These are phyloP conservation scores for Nannizziopsis arthrosporioides DNA, from an alignment of 2,329 filamentous ascomycete genomes.

Conservation along the genomic window DNA sequence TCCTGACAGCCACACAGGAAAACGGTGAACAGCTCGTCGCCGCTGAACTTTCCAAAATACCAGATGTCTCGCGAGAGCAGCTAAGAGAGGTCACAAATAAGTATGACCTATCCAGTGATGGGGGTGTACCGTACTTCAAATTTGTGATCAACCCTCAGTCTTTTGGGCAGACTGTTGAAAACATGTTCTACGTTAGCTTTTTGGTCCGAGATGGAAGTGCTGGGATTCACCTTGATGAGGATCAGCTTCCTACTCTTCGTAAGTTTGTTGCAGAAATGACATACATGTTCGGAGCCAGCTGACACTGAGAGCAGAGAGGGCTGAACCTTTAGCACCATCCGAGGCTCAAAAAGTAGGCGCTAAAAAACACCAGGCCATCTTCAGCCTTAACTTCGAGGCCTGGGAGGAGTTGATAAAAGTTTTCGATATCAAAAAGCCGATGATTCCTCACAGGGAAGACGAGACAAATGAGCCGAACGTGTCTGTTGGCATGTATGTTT, in stretches of 20 bases:
- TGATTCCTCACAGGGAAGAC: conserved; percentile 73
- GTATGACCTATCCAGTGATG: conserved; percentile 53
- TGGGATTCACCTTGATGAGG: conserved; percentile 59
- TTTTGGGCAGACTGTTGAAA: conserved; percentile 91
- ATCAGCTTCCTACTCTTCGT: conserved; percentile 70
- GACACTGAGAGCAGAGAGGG: conserved; percentile 23
- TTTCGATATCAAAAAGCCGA: conserved; percentile 63
- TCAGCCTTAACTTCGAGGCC: conserved; percentile 72
- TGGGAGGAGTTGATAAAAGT: conserved; percentile 69
- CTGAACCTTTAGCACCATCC: conserved; percentile 38
- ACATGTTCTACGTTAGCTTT: conserved; percentile 93
- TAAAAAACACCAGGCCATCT: conserved; percentile 70
- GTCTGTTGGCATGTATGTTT: too few relatives aligned
- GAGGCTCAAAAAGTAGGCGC: conserved; percentile 41
- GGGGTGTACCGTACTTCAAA: conserved; percentile 66
- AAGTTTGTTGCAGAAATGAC: conserved; percentile 31
- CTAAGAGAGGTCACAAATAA: conserved; percentile 32
- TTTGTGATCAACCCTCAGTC: conserved; percentile 84
- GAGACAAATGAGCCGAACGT: conserved; percentile 23
- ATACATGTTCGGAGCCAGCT: neutral
- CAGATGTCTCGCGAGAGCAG: conserved; percentile 19
- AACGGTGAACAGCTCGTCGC: conserved; percentile 40
- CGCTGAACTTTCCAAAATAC: conserved; percentile 28
- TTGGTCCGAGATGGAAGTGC: conserved; percentile 76
- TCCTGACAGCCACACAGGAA: conserved; percentile 40